Conservation (phyloP, 371 early-diverging fungal genomes). For the Rhizomucor pusillus region DNA sequence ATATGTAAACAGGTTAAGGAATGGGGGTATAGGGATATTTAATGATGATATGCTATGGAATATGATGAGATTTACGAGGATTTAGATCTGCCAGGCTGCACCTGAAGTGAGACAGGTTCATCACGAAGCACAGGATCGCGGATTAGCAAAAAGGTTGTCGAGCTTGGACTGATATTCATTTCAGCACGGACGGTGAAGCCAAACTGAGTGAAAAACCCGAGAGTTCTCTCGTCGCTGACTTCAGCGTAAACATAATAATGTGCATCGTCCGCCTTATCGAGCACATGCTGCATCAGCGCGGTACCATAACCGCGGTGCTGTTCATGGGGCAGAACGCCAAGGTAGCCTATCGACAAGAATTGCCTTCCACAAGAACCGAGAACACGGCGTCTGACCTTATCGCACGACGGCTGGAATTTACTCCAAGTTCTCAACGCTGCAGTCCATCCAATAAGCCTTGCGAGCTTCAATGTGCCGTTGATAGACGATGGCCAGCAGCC, state of each 20-base stretch:
- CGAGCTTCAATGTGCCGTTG: conserved; percentile 24
- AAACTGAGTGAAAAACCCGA: conserved; percentile 50
- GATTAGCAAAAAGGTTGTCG: conserved; percentile 22
- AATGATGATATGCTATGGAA: not conserved
- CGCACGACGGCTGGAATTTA: conserved; percentile 30
- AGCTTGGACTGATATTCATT: conserved; percentile 7
- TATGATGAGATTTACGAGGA: conserved; percentile 9
- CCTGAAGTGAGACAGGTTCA: conserved; percentile 18
- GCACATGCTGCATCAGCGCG: conserved; percentile 28
- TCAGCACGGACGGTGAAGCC: conserved; percentile 27
- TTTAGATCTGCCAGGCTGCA: conserved; percentile 32
- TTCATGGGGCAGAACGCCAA: conserved; percentile 39
- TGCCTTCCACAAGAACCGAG: conserved; percentile 15
- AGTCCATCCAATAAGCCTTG: conserved; percentile 25
- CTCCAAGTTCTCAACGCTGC: conserved; percentile 28
- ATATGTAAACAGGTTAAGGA: not conserved
- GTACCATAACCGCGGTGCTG: conserved; percentile 35
- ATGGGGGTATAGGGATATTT: not conserved
- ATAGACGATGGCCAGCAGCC: conserved; percentile 19
- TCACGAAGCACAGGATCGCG: conserved; percentile 18
- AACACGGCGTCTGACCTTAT: conserved; percentile 28
- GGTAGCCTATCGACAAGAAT: conserved; percentile 27
- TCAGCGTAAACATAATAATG: conserved; percentile 86
- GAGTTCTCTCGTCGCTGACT: conserved; percentile 88
- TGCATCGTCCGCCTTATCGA: conserved; percentile 60